These are phyloP conservation scores for Senna siamea DNA, from an alignment of 306 rosid genomes.

Conservation along the genomic window DNA sequence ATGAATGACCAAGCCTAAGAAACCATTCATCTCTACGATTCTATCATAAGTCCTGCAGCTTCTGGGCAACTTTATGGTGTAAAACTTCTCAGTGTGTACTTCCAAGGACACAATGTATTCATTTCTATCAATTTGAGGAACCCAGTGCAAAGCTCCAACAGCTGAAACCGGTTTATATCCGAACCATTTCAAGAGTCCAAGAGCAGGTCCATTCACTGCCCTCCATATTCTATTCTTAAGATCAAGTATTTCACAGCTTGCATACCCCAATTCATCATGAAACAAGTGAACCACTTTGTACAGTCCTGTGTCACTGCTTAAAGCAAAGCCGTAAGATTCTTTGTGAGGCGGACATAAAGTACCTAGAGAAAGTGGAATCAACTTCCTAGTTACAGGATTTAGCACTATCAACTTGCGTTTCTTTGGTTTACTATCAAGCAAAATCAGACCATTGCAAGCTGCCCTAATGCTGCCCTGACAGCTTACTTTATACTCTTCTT, in stretches of 20 bases:
- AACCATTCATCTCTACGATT: constrained; percentile 47
- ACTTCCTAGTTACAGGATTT: constrained; percentile 62
- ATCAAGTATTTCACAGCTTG: constrained; percentile 49
- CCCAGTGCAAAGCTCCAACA: constrained; percentile 59
- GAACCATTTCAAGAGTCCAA: constrained; percentile 47
- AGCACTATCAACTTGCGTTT: constrained; percentile 49
- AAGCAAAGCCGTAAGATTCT: constrained; percentile 55
- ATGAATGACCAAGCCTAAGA: constrained; percentile 46
- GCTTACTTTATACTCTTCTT: constrained; percentile 44
- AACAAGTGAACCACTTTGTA: constrained; percentile 64
- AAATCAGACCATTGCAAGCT: constrained; percentile 55
- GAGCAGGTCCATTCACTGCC: constrained; percentile 53
- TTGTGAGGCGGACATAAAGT: constrained; percentile 36
- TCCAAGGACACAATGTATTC: constrained; percentile 48
- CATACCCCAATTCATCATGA: constrained; percentile 39
- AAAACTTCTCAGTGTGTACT: constrained; percentile 49
- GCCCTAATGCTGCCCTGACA: constrained; percentile 51
- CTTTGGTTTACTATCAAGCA: constrained; percentile 51
- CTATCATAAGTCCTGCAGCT: constrained; percentile 39
- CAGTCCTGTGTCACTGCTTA: constrained; percentile 30
- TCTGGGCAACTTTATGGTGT: constrained; percentile 45
- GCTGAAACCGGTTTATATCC: constrained; percentile 50
- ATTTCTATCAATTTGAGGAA: constrained; percentile 43
- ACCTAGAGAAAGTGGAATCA: constrained; percentile 50
- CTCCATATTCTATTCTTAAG: constrained; percentile 46